Evolutionary conservation across 1,139 yeast species (phyloP), one percentile per base, ranked within the genome.

Genomic region (Yamadazyma mexicana): DNA sequence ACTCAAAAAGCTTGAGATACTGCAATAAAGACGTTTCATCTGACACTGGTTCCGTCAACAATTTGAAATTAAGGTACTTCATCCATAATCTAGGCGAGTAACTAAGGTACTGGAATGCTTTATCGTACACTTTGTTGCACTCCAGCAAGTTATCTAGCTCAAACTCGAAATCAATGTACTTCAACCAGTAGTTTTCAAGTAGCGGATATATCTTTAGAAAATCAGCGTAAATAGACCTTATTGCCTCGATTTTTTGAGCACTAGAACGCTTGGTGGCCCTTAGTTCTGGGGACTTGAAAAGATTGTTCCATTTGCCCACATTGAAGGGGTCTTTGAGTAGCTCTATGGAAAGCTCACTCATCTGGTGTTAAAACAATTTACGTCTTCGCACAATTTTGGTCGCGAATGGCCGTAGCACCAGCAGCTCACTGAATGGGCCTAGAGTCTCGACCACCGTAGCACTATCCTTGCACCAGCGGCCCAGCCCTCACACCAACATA

Each of bases 171-270:
- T 73, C 65, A 0, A 96, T 95, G 56, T 75, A 87, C 46, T 80
- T 77, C 33, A 83, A 71, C 92, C 97, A 87, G 58, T 86, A 87
- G 35, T 86, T 87, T 52, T 82, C 87, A 28, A 84, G 61, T 27
- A 73, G 64, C 0, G 98, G 98, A 58, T 73, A 89, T 40, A 75
- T 71, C 2, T 61, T 63, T 11, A 92, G 66, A 39, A 91, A 63
- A 17, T 77, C 70, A 37, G 73, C 73, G 53, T 80, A 87, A 0
- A 84, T 65, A 2, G 64, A 51, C 34, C 81, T 59, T 37, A 81
- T 61, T n/a, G 73, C 52, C 15, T 64, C 61, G 10, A 75, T 49
- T 25, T 73, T 69, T 8, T 59, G 54, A 1, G 49, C 43, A 2
- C 75, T 55, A 4, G 85, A 69, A 3, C 66, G 55, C 49, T 81